Base-by-base conservation (phyloP, 345 rosid genomes). In the Lepidium didymum region DNA sequence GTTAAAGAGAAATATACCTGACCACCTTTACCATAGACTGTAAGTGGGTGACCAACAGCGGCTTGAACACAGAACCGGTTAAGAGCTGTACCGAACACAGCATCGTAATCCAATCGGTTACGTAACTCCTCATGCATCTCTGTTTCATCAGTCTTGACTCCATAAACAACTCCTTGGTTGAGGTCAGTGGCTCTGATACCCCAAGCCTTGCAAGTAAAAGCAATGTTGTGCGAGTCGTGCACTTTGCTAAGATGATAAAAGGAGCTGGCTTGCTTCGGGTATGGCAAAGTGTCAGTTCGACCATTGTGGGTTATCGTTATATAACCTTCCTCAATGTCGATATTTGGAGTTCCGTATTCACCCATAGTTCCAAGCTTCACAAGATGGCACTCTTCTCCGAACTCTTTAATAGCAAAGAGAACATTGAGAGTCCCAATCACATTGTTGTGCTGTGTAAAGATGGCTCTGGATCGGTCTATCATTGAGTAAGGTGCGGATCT, bases 181-280 rank as follows among this genome's bases (percentile, higher is more conserved):
- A 94, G 82, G 69, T 94, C 99, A 49, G 99, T 94, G 4, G 99
- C 99, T 77, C 96, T 84, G 38, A 91, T 87, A 64, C 99, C 99
- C 99, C 99, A 93, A 62, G 98, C 98, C 79, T 90, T 93, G 81
- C 98, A 93, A 75, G 98, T 86, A 83, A 93, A 90, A 54, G 97
- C 98, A 79, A 93, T 90, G 78, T 90, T 93, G 77, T 90, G 81
- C 5, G 98, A 93, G 64, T 93, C 98, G 23, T 90, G 98, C 68
- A 93, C 98, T 81, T 93, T 93, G 27, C 98, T 93, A n/a, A 90
- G 87, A 74, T 93, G 98, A 81, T 93, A 94, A 81, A 90, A 94
- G 42, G 99, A 94, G 80, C 96, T 94, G 0, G 99, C 99, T 80
- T 94, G 97, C 81, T 91, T 94, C 3, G 99, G 99, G 61, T 91